Conservation (phyloP, 345 rosid species). For the Cochlearia excelsa region DNA sequence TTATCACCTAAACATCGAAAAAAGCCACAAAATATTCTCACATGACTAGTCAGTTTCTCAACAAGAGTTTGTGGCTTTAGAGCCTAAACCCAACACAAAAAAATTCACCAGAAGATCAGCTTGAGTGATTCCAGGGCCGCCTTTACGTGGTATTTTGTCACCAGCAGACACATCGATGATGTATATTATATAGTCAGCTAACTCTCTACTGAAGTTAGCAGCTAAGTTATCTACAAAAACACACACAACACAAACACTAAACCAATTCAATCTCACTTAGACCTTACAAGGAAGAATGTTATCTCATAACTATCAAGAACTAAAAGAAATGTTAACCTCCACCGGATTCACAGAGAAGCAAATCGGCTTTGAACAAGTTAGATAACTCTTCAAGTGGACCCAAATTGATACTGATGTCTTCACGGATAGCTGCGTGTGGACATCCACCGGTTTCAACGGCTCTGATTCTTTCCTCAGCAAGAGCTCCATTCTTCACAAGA, state of each 20-base stretch:
- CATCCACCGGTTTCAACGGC: conserved; percentile 98
- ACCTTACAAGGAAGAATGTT: neutral
- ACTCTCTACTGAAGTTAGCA: conserved; percentile 95
- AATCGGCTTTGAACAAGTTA: conserved; percentile 73
- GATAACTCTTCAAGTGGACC: conserved; percentile 98
- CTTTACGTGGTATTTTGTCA: conserved; percentile 94
- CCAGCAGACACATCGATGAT: conserved; percentile 93
- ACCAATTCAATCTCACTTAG: conserved; percentile 6
- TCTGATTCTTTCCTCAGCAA: conserved; percentile 86
- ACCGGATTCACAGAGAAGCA: conserved; percentile 96
- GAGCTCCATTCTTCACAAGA: conserved; percentile 86
- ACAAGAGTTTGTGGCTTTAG: neutral
- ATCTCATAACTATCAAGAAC: neutral
- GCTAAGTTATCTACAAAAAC: conserved; percentile 79
- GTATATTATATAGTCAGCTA: conserved; percentile 91
- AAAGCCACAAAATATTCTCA: conserved; percentile 6
- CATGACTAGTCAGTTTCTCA: neutral
- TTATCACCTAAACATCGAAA: conserved; percentile 58
- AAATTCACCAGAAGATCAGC: conserved; percentile 71
- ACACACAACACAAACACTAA: neutral
- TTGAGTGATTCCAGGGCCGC: conserved; percentile 98
- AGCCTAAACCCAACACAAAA: neutral
- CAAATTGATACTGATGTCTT: conserved; percentile 93
- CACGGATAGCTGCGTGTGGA: conserved; percentile 98
- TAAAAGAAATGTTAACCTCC: conserved; percentile 52